Evolutionary conservation across 1,284 basidiomycete genomes (phyloP), one percentile per base, ranked within the genome.

Genomic region (Malassezia slooffiae): DNA sequence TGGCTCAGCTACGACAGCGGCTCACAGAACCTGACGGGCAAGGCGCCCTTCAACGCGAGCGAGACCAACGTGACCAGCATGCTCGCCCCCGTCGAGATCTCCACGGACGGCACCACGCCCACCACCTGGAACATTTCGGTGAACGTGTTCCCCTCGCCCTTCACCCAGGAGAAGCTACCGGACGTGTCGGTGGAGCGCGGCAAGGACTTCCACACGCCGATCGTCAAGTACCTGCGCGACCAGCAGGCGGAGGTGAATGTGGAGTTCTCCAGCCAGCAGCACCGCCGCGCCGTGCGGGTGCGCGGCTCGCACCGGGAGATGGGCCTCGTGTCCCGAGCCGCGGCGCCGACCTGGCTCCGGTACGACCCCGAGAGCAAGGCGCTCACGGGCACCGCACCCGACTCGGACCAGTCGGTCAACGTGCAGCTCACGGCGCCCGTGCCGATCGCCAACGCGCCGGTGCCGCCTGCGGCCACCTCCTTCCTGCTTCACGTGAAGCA

Each of bases 111-210:
- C 61, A 82, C 85, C 60, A 77, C 78, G 3, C 50, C 70, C 6
- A 38, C 17, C 55, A 72, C 23, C 47, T 75, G 34, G 79, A 80
- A 43, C 24, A 22, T 48, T 9, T 23, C 40, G 24, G 7, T 43
- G 15, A 34, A 75, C 12, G 68, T 83, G 19, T 79, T 80, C 16
- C 75, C 80, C 5, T 81, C 83, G 0, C 80, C 77, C 60, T 87
- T 89, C 70, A 75, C 75, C 13, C 55, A 70, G n/a, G 67, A 76
- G 15, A 71, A 72, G 11, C 69, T 85, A 28, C 77, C 79, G 4
- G 71, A 55, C 32, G 43, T 52, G 27, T 41, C 38, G 6, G 39
- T 57, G 3, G 31, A 45, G 12, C n/a, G 38, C 2, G 52, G 50
- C 5, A 35, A 49, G 8, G 21, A 22, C 7, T 52, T 57, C 20